Evolutionary conservation across 768 basidiomycete genomes (phyloP).

Genomic region (Dioszegia crocea): DNA sequence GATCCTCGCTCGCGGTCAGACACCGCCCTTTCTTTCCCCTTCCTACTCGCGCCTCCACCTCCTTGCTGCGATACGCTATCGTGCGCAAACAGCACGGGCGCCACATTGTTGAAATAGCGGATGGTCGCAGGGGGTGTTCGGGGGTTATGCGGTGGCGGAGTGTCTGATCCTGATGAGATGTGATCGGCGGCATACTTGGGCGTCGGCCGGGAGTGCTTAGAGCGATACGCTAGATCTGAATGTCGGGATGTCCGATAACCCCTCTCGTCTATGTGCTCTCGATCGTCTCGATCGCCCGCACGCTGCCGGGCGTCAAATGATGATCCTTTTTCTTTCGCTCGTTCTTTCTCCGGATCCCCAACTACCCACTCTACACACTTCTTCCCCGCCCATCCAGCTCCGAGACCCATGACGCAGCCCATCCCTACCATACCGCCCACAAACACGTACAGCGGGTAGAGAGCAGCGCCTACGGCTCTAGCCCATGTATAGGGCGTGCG

Average conservation of each 20-base stretch:
- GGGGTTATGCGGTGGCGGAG: not conserved
- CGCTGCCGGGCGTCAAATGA: too few species aligned
- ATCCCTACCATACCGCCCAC: conserved; percentile 30
- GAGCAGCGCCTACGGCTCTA: conserved; percentile 10
- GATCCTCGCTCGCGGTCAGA: not conserved
- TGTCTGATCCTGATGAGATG: not conserved
- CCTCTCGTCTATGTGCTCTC: not conserved
- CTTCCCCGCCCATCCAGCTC: conserved; percentile 31
- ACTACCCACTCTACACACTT: conserved; percentile 22
- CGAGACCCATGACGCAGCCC: conserved; percentile 31
- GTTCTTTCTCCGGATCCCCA: not conserved
- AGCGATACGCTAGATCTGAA: not conserved
- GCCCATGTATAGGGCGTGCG: conserved; percentile 17
- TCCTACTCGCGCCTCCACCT: not conserved
- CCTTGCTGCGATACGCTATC: conserved; percentile 2
- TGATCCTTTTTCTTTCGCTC: not conserved
- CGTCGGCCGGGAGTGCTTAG: not conserved
- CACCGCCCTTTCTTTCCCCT: not conserved
- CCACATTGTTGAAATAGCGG: not conserved
- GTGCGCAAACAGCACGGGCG: not conserved
- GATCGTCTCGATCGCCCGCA: not conserved
- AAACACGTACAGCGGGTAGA: conserved; percentile 39
- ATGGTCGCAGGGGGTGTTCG: not conserved
- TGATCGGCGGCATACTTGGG: not conserved
- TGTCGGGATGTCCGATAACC: not conserved